Evolutionary conservation across 768 basidiomycete species (phyloP).

Genomic region (Lentinula sp.): DNA sequence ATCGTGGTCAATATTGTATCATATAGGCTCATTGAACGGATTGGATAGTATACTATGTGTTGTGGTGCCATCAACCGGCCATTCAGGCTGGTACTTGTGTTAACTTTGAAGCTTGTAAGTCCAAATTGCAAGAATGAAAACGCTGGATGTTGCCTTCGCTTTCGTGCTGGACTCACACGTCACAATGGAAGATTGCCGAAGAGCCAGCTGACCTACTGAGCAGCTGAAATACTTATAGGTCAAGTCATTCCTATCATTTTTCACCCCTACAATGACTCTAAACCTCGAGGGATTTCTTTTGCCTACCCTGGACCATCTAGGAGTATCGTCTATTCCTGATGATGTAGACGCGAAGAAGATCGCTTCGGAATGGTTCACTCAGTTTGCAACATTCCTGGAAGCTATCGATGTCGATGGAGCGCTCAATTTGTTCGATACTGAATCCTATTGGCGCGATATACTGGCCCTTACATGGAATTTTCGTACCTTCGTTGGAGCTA

Average conservation of each 20-base stretch:
- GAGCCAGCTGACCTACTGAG: not conserved
- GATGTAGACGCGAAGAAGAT: not conserved
- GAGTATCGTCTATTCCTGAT: not conserved
- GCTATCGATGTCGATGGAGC: conserved; percentile 14
- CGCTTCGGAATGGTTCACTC: conserved; percentile 14
- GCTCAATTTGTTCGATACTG: conserved; percentile 20
- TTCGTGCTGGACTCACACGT: no score
- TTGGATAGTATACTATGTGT: no score
- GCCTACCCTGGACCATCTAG: conserved; percentile 2
- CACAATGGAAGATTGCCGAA: no score
- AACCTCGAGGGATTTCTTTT: conserved; percentile 4
- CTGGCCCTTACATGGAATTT: conserved; percentile 49
- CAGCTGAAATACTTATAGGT: not conserved
- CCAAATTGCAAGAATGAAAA: no score
- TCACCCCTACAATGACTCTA: not conserved
- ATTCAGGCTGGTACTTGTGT: no score
- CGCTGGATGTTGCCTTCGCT: no score
- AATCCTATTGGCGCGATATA: conserved; percentile 46
- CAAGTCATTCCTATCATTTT: not conserved
- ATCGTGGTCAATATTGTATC: not conserved
- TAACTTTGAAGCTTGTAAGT: no score
- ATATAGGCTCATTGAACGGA: no score
- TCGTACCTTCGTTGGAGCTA: conserved; percentile 34
- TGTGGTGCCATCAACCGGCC: no score
- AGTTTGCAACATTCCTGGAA: conserved; percentile 12